Evolutionary conservation across 192 early-diverging fungal species (phyloP).

Genomic region (Cladochytrium replicatum): DNA sequence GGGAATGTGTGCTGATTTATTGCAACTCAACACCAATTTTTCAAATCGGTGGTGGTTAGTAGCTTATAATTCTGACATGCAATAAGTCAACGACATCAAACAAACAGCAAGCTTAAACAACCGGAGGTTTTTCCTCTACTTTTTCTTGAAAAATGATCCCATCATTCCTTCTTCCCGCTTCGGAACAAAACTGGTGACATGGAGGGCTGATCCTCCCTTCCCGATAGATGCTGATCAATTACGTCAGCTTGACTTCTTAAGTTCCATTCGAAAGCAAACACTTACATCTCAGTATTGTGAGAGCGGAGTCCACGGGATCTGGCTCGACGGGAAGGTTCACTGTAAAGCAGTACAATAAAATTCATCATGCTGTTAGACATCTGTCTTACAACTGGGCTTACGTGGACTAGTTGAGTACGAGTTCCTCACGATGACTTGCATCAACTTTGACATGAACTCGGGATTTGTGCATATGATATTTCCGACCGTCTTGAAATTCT

Average conservation of each 20-base stretch:
- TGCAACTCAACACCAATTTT: too few relatives aligned
- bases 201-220: slow-evolving; percentile 18
- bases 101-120: too few relatives aligned
- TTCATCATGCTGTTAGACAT: background rate
- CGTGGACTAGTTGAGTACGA: slow-evolving; percentile 22
- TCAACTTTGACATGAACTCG: slow-evolving; percentile 29
- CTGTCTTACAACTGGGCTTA: background rate
- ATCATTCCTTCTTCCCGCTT: slow-evolving; percentile 35
- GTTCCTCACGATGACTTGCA: slow-evolving; percentile 39
- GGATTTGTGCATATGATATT: slow-evolving; percentile 31
- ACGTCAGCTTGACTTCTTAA: background rate
- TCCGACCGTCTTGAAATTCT: slow-evolving; percentile 26
- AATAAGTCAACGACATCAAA: too few relatives aligned
- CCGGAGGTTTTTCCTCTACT: too few relatives aligned
- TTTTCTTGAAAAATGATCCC: slow-evolving; percentile 28
- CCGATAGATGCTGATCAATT: slow-evolving; percentile 19
- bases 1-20: too few relatives aligned
- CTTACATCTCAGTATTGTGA: slow-evolving; percentile 39
- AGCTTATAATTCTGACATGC: too few relatives aligned
- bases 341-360: slow-evolving; percentile 12
- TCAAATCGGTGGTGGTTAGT: too few relatives aligned
- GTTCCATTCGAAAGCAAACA: background rate
- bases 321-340: slow-evolving; percentile 23
- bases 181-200: slow-evolving; percentile 29
- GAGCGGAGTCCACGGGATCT: slow-evolving; percentile 42